Evolutionary conservation across 345 rosid species (phyloP).

Genomic region (Eutrema yunnanense): DNA sequence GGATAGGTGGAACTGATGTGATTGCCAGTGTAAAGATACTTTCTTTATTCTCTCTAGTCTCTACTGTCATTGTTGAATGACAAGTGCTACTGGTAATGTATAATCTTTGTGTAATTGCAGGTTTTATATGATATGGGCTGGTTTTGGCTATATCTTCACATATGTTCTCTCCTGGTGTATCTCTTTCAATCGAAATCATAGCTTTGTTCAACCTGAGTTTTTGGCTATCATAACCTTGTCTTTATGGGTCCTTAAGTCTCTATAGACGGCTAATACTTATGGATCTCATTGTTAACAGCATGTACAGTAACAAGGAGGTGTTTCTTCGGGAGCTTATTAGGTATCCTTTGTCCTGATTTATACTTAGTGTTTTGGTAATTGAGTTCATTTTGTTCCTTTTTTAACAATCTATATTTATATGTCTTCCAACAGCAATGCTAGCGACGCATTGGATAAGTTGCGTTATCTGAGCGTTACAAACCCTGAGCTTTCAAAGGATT

Average conservation of each 20-base stretch:
- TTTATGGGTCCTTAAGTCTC: neutral
- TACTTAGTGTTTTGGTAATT: no score
- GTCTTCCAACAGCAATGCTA: no score
- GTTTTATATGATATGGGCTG: constrained; percentile 16
- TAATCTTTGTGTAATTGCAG: constrained; percentile 33
- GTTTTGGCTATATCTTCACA: neutral
- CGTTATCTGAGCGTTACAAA: no score
- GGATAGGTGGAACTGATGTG: constrained; percentile 76
- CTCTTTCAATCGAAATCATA: neutral
- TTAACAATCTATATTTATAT: no score
- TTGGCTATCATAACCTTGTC: neutral
- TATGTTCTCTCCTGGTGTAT: neutral
- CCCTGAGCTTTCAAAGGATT: no score
- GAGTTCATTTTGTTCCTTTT: no score
- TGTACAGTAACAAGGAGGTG: no score
- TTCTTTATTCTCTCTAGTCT: neutral
- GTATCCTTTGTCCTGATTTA: no score
- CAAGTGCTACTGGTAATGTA: neutral
- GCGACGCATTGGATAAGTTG: no score
- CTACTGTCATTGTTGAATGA: neutral
- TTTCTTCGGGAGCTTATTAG: no score
- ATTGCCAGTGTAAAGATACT: constrained; percentile 93
- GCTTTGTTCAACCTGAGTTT: neutral
- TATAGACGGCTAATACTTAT: no score
- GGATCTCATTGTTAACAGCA: no score